Conservation (phyloP, 768 basidiomycete genomes). For the Tubosaeta sp. region DNA sequence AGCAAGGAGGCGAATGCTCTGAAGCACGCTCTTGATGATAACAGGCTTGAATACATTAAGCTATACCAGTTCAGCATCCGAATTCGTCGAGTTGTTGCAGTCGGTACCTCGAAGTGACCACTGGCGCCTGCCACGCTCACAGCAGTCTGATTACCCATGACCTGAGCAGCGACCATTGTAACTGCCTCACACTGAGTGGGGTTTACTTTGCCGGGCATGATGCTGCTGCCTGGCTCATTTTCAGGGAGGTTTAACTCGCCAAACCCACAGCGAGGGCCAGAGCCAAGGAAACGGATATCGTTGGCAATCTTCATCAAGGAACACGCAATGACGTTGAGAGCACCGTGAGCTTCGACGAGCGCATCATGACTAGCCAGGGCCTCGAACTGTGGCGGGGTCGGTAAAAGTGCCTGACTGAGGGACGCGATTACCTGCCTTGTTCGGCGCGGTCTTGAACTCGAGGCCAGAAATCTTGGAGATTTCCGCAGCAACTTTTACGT, state of each 20-base stretch:
- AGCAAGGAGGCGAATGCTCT: conserved; percentile 88
- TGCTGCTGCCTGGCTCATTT: conserved; percentile 98
- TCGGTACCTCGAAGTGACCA: conserved; percentile 89
- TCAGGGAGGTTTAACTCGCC: conserved; percentile 94
- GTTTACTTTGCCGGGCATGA: conserved; percentile 99
- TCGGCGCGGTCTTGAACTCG: conserved; percentile 93
- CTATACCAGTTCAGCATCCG: conserved; percentile 35
- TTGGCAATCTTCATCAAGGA: conserved; percentile 99
- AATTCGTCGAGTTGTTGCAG: conserved; percentile 3
- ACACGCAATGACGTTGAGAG: conserved; percentile 93
- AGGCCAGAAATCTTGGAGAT: conserved; percentile 89
- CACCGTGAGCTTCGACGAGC: conserved; percentile 94
- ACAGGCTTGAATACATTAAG: conserved; percentile 99
- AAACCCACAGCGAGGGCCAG: conserved; percentile 95
- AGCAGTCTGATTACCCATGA: conserved; percentile 94
- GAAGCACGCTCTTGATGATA: conserved; percentile 95
- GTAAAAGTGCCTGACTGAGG: neutral
- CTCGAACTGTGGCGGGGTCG: conserved; percentile 66
- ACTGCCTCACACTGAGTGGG: conserved; percentile 98
- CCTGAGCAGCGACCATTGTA: conserved; percentile 98
- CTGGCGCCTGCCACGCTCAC: conserved; percentile 91
- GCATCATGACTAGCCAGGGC: conserved; percentile 98
- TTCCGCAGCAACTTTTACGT: conserved; percentile 88
- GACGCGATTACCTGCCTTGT: conserved; percentile 63
- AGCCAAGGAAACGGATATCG: conserved; percentile 96